These are phyloP conservation scores for Bacidia rubella DNA, from an alignment of 495 filamentous ascomycete species.

Conservation along the genomic window DNA sequence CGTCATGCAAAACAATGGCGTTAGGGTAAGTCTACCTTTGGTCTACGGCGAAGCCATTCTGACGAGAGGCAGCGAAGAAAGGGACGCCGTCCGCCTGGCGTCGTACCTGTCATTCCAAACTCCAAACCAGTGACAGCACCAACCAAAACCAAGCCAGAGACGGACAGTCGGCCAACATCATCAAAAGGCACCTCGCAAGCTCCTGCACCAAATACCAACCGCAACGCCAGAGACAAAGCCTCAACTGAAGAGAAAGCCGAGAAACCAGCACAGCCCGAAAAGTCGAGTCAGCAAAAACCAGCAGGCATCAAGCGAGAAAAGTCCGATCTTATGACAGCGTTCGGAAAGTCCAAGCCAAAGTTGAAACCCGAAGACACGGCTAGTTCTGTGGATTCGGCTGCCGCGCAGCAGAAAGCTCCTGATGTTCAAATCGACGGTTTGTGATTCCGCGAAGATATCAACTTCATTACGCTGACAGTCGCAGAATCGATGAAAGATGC, in stretches of 20 bases:
- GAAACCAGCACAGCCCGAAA: background rate
- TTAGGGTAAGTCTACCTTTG: conserved; percentile 36
- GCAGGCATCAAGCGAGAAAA: conserved; percentile 45
- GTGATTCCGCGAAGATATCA: background rate
- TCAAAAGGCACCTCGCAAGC: conserved; percentile 9
- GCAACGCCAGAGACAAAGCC: background rate
- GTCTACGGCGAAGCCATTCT: background rate
- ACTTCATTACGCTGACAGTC: conserved; percentile 14
- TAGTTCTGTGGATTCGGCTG: conserved; percentile 16
- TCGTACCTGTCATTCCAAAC: conserved; percentile 4
- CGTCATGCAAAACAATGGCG: conserved; percentile 51
- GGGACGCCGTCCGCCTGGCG: conserved; percentile 14
- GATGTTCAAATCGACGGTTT: conserved; percentile 37
- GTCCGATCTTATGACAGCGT: conserved; percentile 66
- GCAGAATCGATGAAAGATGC: conserved; percentile 40
- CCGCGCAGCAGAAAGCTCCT: conserved; percentile 15
- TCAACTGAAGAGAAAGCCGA: conserved; percentile 22
- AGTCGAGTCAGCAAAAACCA: conserved; percentile 18
- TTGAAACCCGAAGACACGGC: conserved; percentile 38
- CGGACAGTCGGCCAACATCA: conserved; percentile 4
- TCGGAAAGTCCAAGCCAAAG: conserved; percentile 64
- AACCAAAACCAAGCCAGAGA: conserved; percentile 10
- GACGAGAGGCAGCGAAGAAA: conserved; percentile 33
- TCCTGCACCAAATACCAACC: conserved; percentile 4
- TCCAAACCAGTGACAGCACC: conserved; percentile 1